Evolutionary conservation across 73 alveolate species (phyloP).

Genomic region (Tetrahymena elliotti): DNA sequence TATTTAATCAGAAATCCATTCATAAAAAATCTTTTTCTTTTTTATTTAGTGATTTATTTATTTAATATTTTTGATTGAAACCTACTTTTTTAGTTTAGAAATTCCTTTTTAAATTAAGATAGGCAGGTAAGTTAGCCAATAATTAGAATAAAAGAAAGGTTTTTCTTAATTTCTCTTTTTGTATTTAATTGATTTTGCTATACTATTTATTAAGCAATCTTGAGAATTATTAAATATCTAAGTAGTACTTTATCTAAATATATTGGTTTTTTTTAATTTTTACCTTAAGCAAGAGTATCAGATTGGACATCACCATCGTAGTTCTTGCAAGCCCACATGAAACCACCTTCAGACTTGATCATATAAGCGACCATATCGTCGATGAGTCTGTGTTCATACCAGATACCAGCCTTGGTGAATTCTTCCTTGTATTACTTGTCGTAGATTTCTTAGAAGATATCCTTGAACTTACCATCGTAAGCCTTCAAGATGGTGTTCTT

Average conservation of each 20-base stretch:
- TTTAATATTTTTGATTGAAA: neutral
- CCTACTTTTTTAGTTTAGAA: neutral
- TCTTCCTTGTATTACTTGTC: conserved; percentile 43
- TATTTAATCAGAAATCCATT: neutral
- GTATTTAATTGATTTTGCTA: neutral
- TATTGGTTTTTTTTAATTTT: neutral
- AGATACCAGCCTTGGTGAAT: conserved; percentile 44
- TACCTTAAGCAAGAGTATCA: conserved; percentile 80
- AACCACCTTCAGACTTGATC: conserved; percentile 76
- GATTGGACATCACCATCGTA: conserved; percentile 89
- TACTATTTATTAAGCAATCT: neutral
- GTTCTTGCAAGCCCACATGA: conserved; percentile 92
- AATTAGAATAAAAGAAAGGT: neutral
- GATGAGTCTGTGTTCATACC: conserved; percentile 59
- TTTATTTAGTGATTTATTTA: too few species aligned
- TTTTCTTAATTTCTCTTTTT: too few species aligned
- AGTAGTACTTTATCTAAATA: neutral
- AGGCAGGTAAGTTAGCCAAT: neutral
- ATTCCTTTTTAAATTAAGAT: neutral
- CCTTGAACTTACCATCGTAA: conserved; percentile 77
- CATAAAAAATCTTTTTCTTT: neutral
- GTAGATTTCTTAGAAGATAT: conserved; percentile 58
- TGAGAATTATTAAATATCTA: neutral
- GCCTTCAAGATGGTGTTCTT: conserved; percentile 74
- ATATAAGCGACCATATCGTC: conserved; percentile 84